A percentile compares a stretch with the other conserved stretches of the same genome.
Conservation (phyloP, 31 red algal genomes). For the Bonnemaisonia californica region DNA sequence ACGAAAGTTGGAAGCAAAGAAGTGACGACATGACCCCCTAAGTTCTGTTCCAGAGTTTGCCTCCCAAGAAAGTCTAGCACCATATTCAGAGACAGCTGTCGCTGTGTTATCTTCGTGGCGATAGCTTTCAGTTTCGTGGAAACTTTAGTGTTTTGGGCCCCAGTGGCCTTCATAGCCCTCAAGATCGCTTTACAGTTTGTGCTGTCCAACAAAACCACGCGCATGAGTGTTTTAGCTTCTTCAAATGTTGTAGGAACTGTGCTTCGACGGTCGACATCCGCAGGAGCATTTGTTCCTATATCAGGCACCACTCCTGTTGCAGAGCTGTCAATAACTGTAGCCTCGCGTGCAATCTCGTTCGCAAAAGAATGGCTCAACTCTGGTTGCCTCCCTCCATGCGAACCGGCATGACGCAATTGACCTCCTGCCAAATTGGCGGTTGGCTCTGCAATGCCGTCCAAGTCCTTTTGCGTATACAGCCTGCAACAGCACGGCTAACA, state of each 20-base stretch:
- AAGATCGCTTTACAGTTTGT: neutral
- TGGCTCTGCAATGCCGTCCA: no score
- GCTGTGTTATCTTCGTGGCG: neutral
- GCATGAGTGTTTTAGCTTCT: neutral
- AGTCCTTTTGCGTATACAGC: no score
- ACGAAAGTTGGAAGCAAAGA: no score
- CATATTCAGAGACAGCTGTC: neutral
- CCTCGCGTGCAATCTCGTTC: no score
- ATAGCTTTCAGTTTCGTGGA: neutral
- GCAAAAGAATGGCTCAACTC: no score
- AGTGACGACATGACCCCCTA: neutral
- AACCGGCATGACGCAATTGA: no score
- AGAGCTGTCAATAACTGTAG: neutral
- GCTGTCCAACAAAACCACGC: neutral
- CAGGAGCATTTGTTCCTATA: neutral
- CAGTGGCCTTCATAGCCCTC: neutral
- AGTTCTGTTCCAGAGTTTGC: no score
- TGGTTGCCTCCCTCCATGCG: no score
- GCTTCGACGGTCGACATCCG: slow-evolving; percentile 8
- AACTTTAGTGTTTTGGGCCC: slow-evolving; percentile 1
- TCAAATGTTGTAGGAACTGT: neutral
- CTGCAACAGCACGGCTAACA: no score
- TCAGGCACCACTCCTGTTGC: neutral
- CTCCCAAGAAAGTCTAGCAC: neutral
- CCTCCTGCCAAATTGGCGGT: no score